Conservation (phyloP, 331 rosid genomes). For the Telfairia occidentalis region DNA sequence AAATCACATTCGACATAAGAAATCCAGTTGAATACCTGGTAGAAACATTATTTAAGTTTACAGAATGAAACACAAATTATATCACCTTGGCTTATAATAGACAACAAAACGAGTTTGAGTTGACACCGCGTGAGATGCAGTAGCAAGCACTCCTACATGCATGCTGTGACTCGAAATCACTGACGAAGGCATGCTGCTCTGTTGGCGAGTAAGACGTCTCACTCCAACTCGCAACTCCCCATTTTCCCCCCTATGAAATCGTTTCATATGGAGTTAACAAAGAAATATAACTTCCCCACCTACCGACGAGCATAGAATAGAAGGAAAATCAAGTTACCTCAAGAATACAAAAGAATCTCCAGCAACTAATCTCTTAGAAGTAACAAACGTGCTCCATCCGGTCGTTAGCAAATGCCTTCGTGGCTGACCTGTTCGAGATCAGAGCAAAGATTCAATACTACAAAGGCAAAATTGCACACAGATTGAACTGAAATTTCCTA, state of each 20-base stretch:
- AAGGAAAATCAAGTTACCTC: conserved; percentile 26
- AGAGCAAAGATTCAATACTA: not conserved
- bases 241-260: conserved; percentile 39
- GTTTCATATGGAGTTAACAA: conserved; percentile 1
- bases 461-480: not conserved
- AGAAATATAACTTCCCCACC: not conserved
- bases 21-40: conserved; percentile 6
- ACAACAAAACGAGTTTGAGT: conserved; percentile 61
- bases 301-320: not conserved
- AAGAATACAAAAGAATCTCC: conserved; percentile 84
- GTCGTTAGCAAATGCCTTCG: conserved; percentile 89
- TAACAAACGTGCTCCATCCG: conserved; percentile 88
- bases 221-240: conserved; percentile 79
- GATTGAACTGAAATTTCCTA: not conserved
- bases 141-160: conserved; percentile 87
- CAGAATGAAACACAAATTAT: not conserved
- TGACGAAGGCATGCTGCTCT: conserved; percentile 71
- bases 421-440: conserved; percentile 59
- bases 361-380: conserved; percentile 76
- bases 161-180: conserved; percentile 85
- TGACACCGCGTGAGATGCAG: conserved; percentile 76
- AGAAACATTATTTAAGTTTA: not conserved
- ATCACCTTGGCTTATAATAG: conserved; percentile 68
- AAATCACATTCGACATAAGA: conserved; percentile 7
- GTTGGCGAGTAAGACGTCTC: conserved; percentile 56